Base-by-base conservation (phyloP, 2,329 filamentous ascomycete species). In the Colletotrichum tropicale region DNA sequence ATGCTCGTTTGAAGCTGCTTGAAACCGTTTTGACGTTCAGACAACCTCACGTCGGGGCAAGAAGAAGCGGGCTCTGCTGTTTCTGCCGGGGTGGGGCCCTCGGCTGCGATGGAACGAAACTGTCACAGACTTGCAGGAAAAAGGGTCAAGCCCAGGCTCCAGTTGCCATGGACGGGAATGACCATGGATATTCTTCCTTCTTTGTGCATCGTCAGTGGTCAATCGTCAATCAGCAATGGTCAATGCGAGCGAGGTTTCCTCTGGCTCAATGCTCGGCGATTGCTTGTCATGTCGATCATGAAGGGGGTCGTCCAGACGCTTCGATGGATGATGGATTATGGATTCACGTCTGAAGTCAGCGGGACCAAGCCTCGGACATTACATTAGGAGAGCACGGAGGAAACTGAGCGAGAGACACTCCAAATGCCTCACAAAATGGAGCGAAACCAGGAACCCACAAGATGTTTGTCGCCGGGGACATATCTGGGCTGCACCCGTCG, bases 21-120 rank as follows among this genome's bases (percentile, higher is more conserved):
- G 73, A 75, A 75, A 75, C 73, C 55, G 62, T 72, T 68, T 75
- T 72, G 69, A 72, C 62, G 62, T 67, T 75, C 73, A 61, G 56
- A 64, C 73, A 67, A 75, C 52, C 32, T 72, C 73, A 72, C 69
- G 2, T 64, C 8, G 58, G 62, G 73, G 73, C 69, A 72, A 65
- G 73, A 73, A 65, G 30, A 73, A 61, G 70, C 73, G 73, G 58
- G 64, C 32, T 65, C 48, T 36, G 64, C 64, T 65, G 64, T 56
- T 75, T 58, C 58, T 73, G 70, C 70, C 70, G 69, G 62, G 62
- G 69, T 67, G 73, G 73, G 38, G 34, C n/a, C 56, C 61, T 68
- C 69, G 69, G 69, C 16, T 75, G 62, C 64, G 28, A 64, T 73
- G 64, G 61, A 75, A 75, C 56, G 34, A 65, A 68, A 68, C 64